Percentiles rank a stretch among this genome's conserved stretches.
phyloP scores from a whole-genome alignment of 1,284 basidiomycete genomes.

The Heterobasidion irregulare region DNA sequence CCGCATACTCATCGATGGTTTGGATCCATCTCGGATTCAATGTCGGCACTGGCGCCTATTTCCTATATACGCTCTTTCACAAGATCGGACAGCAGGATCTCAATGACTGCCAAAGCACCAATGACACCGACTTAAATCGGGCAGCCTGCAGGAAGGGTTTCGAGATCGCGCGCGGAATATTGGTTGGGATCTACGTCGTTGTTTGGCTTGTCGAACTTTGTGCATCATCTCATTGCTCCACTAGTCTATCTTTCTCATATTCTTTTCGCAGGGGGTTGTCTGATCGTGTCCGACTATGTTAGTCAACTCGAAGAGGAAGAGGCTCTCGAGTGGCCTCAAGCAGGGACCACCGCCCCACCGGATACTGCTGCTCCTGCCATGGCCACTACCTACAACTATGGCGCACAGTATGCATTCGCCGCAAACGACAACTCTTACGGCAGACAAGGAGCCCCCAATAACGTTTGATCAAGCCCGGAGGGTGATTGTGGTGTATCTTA shows the following conservation, averaged over 20 bases:
- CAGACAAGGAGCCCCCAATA: background rate
- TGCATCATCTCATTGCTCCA: slow-evolving; percentile 20
- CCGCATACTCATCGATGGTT: slow-evolving; percentile 36
- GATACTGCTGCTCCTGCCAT: background rate
- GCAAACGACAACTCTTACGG: background rate
- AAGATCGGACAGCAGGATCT: slow-evolving; percentile 24
- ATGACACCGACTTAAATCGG: slow-evolving; percentile 18
- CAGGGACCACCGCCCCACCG: background rate
- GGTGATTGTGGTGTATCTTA: background rate
- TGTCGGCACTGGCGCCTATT: slow-evolving; percentile 36
- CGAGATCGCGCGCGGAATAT: slow-evolving; percentile 13
- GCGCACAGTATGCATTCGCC: slow-evolving; percentile 1
- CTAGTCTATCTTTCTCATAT: background rate
- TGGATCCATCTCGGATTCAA: slow-evolving; percentile 37
- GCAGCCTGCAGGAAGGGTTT: slow-evolving; percentile 24
- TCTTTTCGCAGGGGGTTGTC: slow-evolving; percentile 24
- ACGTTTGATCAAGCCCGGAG: background rate
- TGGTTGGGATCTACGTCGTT: slow-evolving; percentile 18
- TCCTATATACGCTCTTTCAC: slow-evolving; percentile 36
- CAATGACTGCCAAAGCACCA: slow-evolving; percentile 24
- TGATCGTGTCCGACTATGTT: slow-evolving; percentile 38
- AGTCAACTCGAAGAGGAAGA: slow-evolving; percentile 40
- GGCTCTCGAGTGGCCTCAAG: slow-evolving; percentile 6
- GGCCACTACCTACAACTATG: background rate
- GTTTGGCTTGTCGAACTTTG: slow-evolving; percentile 42